Evolutionary conservation across 2,329 filamentous ascomycete genomes (phyloP), one percentile per base, ranked within the genome.

Genomic region (Ophiostoma perfectum): DNA sequence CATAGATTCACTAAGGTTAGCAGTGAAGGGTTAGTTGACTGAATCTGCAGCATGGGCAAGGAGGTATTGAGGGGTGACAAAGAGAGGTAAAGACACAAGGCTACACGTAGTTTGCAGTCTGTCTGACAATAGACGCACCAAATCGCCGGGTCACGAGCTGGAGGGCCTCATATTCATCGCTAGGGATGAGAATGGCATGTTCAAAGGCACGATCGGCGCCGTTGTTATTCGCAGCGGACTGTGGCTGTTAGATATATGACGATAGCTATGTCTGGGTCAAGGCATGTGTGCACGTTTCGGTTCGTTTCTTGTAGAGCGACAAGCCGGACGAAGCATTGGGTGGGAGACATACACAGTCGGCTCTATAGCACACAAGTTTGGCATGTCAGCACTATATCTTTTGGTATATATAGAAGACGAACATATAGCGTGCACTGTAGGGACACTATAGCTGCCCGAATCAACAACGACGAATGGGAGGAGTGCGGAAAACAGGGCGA

Each of bases 121-220:
- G 42, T 45, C 9, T 11, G 5, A 12, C 8, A 7, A 18, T 11
- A 38, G 58, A 68, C 71, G 65, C 81, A 88, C 86, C 79, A 74
- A 87, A 88, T 76, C 88, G 82, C 70, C 78, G 80, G 65, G 81
- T 79, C 67, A 73, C 71, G 68, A 82, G 76, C 72, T 87, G 80
- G 70, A 92, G 80, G 65, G 76, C 77, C 65, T 88, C 82, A 77
- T 92, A 86, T 74, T 92, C 87, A 65, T 78, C 76, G 74, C 82
- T 86, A 49, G 84, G 79, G 67, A 92, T 60, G 11, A 62, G 45
- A 11, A 70, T 39, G 6, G 65, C 63, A 3, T 62, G n/a, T 12
- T 58, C 58, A 14, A 55, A 44, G 0, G 44, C 38, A n/a, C 14
- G 9, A 4, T 18, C 47, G 8, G 6, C 83, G 68, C 81, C 83